These are phyloP conservation scores for Aquanectria penicillioides DNA, from an alignment of 2,329 filamentous ascomycete genomes.

Conservation along the genomic window DNA sequence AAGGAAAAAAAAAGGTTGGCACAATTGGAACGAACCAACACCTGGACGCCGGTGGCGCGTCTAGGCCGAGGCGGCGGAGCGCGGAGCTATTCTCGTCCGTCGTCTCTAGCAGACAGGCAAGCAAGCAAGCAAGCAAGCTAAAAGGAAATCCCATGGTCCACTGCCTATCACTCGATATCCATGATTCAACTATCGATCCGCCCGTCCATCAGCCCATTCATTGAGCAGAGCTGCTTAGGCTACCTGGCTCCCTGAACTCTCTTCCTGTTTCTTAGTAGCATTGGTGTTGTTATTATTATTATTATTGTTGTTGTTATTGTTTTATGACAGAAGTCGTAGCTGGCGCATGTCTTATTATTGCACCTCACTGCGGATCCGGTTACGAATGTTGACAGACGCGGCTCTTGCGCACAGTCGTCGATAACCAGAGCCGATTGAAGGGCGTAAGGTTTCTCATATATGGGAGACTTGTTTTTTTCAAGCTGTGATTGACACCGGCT, in stretches of 20 bases:
- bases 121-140: not conserved
- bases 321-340: too few species aligned
- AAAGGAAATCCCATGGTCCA: conserved; percentile 12
- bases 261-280: too few species aligned
- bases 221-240: too few species aligned
- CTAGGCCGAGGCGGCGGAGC: not conserved
- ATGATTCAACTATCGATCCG: conserved; percentile 15
- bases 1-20: too few species aligned
- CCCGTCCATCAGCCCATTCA: not conserved
- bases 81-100: conserved; percentile 5
- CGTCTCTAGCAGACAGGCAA: not conserved
- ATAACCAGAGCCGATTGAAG: too few species aligned
- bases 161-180: conserved; percentile 9
- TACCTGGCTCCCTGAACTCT: too few species aligned
- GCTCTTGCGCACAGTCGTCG: not conserved
- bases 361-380: too few species aligned
- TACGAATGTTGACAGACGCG: not conserved
- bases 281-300: too few species aligned
- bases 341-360: conserved; percentile 6
- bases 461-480: too few species aligned
- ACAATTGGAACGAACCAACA: too few species aligned
- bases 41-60: too few species aligned
- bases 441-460: too few species aligned
- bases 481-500: conserved; percentile 1
- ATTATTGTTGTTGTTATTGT: not conserved